These are phyloP conservation scores for Ustilago hordei DNA, from an alignment of 1,284 basidiomycete genomes.

Conservation along the genomic window DNA sequence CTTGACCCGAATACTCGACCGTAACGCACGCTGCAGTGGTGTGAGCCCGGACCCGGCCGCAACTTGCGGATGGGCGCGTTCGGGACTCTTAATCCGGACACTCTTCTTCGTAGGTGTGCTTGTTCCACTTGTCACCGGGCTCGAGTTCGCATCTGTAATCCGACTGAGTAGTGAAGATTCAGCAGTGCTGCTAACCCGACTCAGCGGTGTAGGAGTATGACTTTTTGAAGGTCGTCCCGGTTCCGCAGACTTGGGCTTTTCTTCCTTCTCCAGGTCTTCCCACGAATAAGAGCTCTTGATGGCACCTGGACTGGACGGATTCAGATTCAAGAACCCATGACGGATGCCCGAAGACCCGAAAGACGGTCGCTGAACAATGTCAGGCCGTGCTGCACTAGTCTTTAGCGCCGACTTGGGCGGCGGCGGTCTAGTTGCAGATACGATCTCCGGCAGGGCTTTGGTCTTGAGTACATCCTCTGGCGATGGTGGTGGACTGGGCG, in stretches of 20 bases:
- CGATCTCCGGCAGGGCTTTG: conserved; percentile 38
- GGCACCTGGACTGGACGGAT: conserved; percentile 54
- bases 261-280: conserved; percentile 47
- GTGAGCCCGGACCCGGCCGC: conserved; percentile 21
- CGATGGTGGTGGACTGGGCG: conserved; percentile 43
- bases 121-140: conserved; percentile 36
- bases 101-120: conserved; percentile 53
- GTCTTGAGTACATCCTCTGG: conserved; percentile 19
- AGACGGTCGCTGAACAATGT: conserved; percentile 35
- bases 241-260: conserved; percentile 13
- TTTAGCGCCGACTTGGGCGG: conserved; percentile 52
- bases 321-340: conserved; percentile 57
- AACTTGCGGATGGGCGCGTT: conserved; percentile 38
- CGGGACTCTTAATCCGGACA: conserved; percentile 47
- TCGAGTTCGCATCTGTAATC: conserved; percentile 24
- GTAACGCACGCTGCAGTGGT: conserved; percentile 39
- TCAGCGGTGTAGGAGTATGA: conserved; percentile 36
- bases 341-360: conserved; percentile 48
- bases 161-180: conserved; percentile 13
- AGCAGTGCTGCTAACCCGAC: conserved; percentile 7
- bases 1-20: conserved; percentile 36
- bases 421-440: conserved; percentile 43
- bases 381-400: conserved; percentile 19
- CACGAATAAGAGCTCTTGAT: conserved; percentile 50
- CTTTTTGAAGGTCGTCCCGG: conserved; percentile 28